These are phyloP conservation scores for Argentina anserina DNA, from an alignment of 306 rosid genomes.

Conservation along the genomic window DNA sequence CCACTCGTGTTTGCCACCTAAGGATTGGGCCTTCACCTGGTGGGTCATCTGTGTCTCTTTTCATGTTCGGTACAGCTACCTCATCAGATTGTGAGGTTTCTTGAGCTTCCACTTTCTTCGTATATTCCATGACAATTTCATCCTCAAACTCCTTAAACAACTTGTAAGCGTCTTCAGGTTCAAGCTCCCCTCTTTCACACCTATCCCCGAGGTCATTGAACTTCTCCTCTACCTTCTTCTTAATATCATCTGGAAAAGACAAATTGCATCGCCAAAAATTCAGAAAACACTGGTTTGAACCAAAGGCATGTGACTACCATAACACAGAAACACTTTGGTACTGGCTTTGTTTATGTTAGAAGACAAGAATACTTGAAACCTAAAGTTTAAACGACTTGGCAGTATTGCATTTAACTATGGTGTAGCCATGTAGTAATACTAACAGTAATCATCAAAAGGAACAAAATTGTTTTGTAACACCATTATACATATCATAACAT, in stretches of 20 bases:
- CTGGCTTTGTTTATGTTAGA: neutral
- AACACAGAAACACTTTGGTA: neutral
- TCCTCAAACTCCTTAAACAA: slow-evolving; percentile 81
- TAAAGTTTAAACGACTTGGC: neutral
- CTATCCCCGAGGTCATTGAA: slow-evolving; percentile 82
- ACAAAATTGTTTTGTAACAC: neutral
- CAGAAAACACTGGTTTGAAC: neutral
- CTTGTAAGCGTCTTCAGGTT: slow-evolving; percentile 79
- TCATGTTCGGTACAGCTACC: slow-evolving; percentile 45
- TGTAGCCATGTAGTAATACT: neutral
- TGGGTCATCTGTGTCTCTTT: slow-evolving; percentile 66
- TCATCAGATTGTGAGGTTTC: slow-evolving; percentile 45
- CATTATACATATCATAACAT: neutral
- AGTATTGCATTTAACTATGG: neutral
- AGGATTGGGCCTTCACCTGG: slow-evolving; percentile 97
- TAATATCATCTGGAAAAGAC: slow-evolving; percentile 55
- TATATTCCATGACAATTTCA: slow-evolving; percentile 53
- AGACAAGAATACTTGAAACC: neutral
- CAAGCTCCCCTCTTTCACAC: slow-evolving; percentile 95
- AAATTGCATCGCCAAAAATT: slow-evolving; percentile 14
- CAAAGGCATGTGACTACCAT: neutral
- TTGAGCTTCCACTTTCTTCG: slow-evolving; percentile 56
- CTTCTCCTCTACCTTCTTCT: slow-evolving; percentile 64
- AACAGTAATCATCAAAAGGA: neutral
- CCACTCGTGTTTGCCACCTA: slow-evolving; percentile 78